A percentile compares a stretch with the other conserved stretches of the same genome.
phyloP scores from a whole-genome alignment of 371 early-diverging fungal genomes.

The Apophysomyces variabilis region DNA sequence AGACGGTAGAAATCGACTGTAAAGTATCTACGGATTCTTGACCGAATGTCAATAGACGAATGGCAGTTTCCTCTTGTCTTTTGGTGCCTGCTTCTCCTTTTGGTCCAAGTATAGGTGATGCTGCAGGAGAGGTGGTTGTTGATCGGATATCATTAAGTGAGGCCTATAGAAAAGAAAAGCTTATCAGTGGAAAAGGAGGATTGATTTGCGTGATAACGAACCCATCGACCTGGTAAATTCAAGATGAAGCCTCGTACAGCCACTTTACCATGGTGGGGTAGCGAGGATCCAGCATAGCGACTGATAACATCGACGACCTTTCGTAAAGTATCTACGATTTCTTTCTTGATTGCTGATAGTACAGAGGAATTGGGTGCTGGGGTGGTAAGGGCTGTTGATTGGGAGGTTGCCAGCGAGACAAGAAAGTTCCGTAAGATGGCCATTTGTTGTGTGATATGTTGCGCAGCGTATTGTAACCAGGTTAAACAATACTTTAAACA shows the following conservation, averaged over 20 bases:
- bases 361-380: conserved; percentile 9
- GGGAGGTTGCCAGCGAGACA: conserved; percentile 52
- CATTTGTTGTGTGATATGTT: conserved; percentile 83
- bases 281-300: conserved; percentile 80
- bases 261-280: conserved; percentile 81
- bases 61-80: conserved; percentile 36
- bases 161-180: conserved; percentile 22
- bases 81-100: conserved; percentile 21
- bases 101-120: conserved; percentile 43
- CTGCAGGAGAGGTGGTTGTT: conserved; percentile 45
- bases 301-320: conserved; percentile 90
- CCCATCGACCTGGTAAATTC: conserved; percentile 84
- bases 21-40: conserved; percentile 86
- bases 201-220: conserved; percentile 12
- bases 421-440: conserved; percentile 67
- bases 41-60: conserved; percentile 65
- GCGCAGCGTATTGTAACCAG: conserved; percentile 85
- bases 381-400: conserved; percentile 1
- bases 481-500: conserved; percentile 79
- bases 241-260: conserved; percentile 86
- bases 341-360: conserved; percentile 71
- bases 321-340: conserved; percentile 84
- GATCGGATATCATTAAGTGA: conserved; percentile 39
- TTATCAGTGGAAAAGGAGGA: background rate
- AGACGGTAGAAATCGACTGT: conserved; percentile 73